Base-by-base conservation (phyloP, 1,284 basidiomycete genomes). In the Xerocomus minutiporus region DNA sequence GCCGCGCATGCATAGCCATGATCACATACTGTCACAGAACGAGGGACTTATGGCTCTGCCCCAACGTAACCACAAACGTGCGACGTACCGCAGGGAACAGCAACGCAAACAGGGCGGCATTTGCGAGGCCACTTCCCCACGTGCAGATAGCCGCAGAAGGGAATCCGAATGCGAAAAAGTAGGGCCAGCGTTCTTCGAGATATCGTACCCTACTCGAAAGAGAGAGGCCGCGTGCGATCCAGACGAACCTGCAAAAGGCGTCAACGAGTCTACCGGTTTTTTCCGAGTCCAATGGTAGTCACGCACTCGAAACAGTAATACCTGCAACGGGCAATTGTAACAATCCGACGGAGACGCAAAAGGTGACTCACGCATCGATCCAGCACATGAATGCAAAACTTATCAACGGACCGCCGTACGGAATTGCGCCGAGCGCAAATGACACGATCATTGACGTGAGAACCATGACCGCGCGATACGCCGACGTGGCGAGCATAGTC, bases 281-380 rank as follows among this genome's bases (percentile, higher is more conserved):
- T 31, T 35, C 57, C 2, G 29, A 42, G 32, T 13, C 8, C n/a
- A 28, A 50, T 13, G 38, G 26, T 8, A 23, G 29, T 3, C 13
- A 71, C 86, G 71, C 63, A 91, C 89, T 93, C 90, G 62, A 91
- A 93, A 69, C 86, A 91, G 68, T 93, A 93, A 67, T 91, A 93
- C 46, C 90, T 91, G 60, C 28, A 41, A 40, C 17, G 47, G 26
- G 28, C 9, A 36, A 36, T 39, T 8, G 20, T 25, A 45, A 57
- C 32, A 54, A 28, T 17, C 53, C 15, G 26, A 34, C 4, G 32
- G 23, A 36, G 28, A 15, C 28, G 8, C 17, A 17, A 34, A 23
- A 48, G 28, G 25, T 1, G 32, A 85, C 88, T 78, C 68, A 91
- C 88, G 88, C 77, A 66, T 91, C 84, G 43, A 91, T 78, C 84